Evolutionary conservation across 169 alveolate species (phyloP).

Genomic region (Fabrea salina): DNA sequence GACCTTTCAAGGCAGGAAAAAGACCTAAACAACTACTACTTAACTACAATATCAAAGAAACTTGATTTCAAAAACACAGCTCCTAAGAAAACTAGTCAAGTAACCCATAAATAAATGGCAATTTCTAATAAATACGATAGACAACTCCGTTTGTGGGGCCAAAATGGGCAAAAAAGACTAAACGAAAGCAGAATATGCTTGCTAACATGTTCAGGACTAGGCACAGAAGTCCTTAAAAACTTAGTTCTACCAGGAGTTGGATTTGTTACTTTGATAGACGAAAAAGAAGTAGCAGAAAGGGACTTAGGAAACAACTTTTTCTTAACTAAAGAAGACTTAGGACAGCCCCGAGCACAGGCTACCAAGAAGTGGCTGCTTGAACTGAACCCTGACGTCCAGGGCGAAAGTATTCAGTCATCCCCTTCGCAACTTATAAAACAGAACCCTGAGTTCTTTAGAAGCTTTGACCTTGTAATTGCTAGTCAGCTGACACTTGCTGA

Average conservation of each 20-base stretch:
- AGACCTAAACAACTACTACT: too few relatives aligned
- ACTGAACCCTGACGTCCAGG: conserved; percentile 84
- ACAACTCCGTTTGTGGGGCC: conserved; percentile 86
- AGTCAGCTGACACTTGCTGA: conserved; percentile 35
- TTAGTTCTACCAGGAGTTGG: conserved; percentile 85
- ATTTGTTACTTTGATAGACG: conserved; percentile 76
- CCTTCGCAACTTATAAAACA: conserved; percentile 24
- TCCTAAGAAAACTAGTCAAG: too few relatives aligned
- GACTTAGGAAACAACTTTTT: conserved; percentile 83
- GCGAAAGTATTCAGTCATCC: conserved; percentile 45
- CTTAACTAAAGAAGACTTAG: conserved; percentile 56
- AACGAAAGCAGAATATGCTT: conserved; percentile 59
- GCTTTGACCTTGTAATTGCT: conserved; percentile 48
- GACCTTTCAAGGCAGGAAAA: too few relatives aligned
- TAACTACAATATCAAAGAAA: too few relatives aligned
- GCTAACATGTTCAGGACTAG: conserved; percentile 67
- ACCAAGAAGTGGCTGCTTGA: conserved; percentile 60
- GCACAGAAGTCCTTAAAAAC: conserved; percentile 82
- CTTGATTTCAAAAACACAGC: too few relatives aligned
- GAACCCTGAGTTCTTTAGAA: conserved; percentile 27
- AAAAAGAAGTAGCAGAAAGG: conserved; percentile 53
- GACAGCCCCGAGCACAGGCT: conserved; percentile 69
- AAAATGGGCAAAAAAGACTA: conserved; percentile 75
- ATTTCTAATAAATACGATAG: conserved; percentile 85
- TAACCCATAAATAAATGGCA: conserved; percentile 57